Base-by-base conservation (phyloP, 1,139 yeast species). In the Komagataea norvegica region DNA sequence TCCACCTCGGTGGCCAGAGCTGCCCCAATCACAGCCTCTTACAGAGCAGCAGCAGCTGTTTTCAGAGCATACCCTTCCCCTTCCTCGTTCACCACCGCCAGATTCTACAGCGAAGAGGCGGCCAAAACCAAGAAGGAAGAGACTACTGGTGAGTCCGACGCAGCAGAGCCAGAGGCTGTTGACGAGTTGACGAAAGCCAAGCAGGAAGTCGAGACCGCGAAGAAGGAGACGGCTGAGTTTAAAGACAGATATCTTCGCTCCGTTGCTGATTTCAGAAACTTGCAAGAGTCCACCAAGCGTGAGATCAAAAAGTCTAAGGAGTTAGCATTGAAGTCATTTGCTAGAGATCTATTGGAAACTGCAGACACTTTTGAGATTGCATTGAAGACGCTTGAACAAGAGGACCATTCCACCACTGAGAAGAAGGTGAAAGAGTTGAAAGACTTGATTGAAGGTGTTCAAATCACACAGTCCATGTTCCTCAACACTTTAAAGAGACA, bases 311-410 rank as follows among this genome's bases (percentile, higher is more conserved):
- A 83, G 65, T 85, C 94, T 33, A 80, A 71, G 59, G 94, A 84
- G 57, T 84, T 79, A 61, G 95, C 95, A 2, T 70, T 86, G 51
- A 91, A 85, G 62, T 83, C 84, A 62, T 86, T 86, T 59, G 91
- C 95, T 49, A 82, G 78, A 61, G 95, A 86, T 53, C 70, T 86
- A 60, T 72, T 86, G 51, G 94, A 85, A 54, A 79, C 91, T 8
- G 73, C 84, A 34, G 95, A 86, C 61, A 86, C 87, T 66, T 84
- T 86, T 57, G 79, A 80, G 40, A 79, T 87, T 49, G 95, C 95
- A 3, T 67, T 86, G 53, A 68, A 72, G 41, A 79, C 87, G 3
- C 85, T 86, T 37, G 88, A 80, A 37, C 66, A 76, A 20, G 65
- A 77, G 47, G 51, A 46, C 23, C 43, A 43, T 23, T 34, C 47